Conservation (phyloP, 331 rosid species). For the Malus hybrid region DNA sequence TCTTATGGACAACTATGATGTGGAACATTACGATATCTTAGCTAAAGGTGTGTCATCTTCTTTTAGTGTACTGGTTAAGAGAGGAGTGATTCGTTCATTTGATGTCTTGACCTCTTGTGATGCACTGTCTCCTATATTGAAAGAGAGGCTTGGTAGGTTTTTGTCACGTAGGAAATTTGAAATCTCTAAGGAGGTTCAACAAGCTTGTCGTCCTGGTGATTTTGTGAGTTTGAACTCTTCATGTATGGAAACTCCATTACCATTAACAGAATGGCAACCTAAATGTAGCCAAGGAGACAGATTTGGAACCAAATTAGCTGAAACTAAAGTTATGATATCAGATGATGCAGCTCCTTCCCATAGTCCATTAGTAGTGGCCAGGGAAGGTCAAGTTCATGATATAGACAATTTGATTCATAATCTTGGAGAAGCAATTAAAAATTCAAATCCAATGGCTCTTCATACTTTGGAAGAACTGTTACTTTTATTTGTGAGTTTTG, state of each 20-base stretch:
- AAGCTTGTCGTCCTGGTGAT: background rate
- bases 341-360: too few species aligned
- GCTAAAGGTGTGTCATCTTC: slow-evolving; percentile 53
- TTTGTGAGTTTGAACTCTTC: background rate
- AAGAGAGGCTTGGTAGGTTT: slow-evolving; percentile 17
- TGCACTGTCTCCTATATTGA: slow-evolving; percentile 35
- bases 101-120: slow-evolving; percentile 50
- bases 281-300: background rate
- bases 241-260: background rate
- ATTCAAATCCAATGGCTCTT: too few species aligned
- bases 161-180: slow-evolving; percentile 4
- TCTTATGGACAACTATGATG: slow-evolving; percentile 63
- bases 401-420: too few species aligned
- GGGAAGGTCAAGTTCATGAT: too few species aligned
- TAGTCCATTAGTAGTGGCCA: too few species aligned
- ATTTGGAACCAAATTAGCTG: background rate
- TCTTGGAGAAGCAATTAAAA: too few species aligned
- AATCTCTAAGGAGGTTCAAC: background rate
- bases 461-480: too few species aligned
- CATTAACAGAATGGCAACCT: background rate
- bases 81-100: slow-evolving; percentile 51
- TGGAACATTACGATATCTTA: slow-evolving; percentile 34
- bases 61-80: slow-evolving; percentile 31
- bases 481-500: too few species aligned
- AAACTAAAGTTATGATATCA: too few species aligned